These are phyloP conservation scores for Solanum hybrid DNA, from an alignment of 305 asterid species.

Conservation along the genomic window DNA sequence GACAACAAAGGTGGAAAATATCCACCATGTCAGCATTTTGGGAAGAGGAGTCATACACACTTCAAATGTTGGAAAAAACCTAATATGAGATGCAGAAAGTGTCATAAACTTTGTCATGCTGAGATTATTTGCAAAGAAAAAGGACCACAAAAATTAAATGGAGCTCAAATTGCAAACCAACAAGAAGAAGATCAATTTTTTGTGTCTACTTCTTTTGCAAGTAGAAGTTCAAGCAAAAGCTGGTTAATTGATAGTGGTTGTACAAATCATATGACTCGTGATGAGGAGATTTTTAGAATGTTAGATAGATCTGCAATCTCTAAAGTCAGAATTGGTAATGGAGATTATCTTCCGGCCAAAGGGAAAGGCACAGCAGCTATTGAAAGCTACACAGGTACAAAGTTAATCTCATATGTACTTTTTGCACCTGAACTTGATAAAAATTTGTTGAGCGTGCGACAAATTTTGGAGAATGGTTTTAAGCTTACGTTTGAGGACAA, in stretches of 20 bases:
- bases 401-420: not conserved
- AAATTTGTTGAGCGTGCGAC: not conserved
- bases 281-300: not conserved
- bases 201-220: not conserved
- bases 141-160: not conserved
- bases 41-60: not conserved
- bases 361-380: not conserved
- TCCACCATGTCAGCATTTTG: not conserved
- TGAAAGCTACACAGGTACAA: not conserved
- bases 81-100: not conserved
- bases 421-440: not conserved
- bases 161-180: not conserved
- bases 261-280: conserved; percentile 6
- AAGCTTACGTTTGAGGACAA: not conserved
- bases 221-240: not conserved
- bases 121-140: not conserved
- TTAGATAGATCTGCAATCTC: not conserved
- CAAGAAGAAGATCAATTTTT: not conserved
- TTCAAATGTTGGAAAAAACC: not conserved
- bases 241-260: conserved; percentile 6
- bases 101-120: not conserved
- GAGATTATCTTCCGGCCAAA: not conserved
- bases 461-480: not conserved
- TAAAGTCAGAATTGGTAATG: not conserved
- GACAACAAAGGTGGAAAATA: not conserved